phyloP scores from a whole-genome alignment of 257 asterid genomes.

The Anisodus acutangulus region DNA sequence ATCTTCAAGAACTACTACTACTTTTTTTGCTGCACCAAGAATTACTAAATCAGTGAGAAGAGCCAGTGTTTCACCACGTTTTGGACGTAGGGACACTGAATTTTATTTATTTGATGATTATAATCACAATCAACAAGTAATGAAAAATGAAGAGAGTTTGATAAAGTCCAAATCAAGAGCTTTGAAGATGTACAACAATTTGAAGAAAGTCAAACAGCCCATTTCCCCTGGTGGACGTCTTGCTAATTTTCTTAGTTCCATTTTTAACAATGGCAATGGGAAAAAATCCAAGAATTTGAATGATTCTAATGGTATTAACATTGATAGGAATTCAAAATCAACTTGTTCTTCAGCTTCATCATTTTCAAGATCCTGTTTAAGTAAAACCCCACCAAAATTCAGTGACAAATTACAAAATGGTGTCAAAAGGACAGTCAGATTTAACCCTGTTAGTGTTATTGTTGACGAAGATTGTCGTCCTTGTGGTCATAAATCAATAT shows the following conservation, averaged over 20 bases:
- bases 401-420: conserved; percentile 31
- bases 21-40: conserved; percentile 51
- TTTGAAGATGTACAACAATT: conserved; percentile 58
- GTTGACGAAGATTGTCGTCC: conserved; percentile 68
- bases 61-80: conserved; percentile 28
- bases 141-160: conserved; percentile 33
- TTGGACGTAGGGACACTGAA: not conserved
- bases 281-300: conserved; percentile 49
- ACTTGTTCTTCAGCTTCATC: conserved; percentile 69
- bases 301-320: not conserved
- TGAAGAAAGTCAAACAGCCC: conserved; percentile 80
- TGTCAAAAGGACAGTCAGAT: conserved; percentile 62
- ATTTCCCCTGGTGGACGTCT: conserved; percentile 81
- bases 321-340: conserved; percentile 37
- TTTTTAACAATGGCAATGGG: conserved; percentile 45
- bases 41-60: conserved; percentile 50
- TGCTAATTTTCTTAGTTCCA: conserved; percentile 58
- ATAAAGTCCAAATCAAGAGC: conserved; percentile 62
- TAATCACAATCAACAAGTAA: conserved; percentile 29
- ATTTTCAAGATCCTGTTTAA: conserved; percentile 70
- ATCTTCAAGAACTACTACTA: conserved; percentile 44
- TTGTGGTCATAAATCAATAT: conserved; percentile 51
- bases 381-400: conserved; percentile 54
- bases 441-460: conserved; percentile 63
- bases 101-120: conserved; percentile 33